Conservation (phyloP, 768 basidiomycete species). For the Multifurca ochricompacta region DNA sequence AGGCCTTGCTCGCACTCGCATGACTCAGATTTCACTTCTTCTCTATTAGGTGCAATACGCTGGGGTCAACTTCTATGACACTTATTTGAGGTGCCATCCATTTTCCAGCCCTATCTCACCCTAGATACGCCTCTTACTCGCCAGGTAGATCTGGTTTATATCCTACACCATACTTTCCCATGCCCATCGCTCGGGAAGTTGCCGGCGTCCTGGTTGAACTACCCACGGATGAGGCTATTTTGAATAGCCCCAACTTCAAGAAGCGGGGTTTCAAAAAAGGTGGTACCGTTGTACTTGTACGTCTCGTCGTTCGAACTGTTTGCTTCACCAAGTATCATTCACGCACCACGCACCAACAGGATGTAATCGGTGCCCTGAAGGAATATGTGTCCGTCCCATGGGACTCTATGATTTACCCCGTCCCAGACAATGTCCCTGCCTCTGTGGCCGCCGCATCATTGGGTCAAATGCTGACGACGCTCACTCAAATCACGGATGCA, state of each 20-base stretch:
- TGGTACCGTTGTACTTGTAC: slow-evolving; percentile 61
- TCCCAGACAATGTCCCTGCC: slow-evolving; percentile 55
- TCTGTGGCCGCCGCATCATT: slow-evolving; percentile 55
- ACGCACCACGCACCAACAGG: slow-evolving; percentile 33
- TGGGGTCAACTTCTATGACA: slow-evolving; percentile 84
- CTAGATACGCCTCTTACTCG: neutral
- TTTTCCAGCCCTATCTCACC: slow-evolving; percentile 19
- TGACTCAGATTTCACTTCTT: no score
- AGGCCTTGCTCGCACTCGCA: neutral
- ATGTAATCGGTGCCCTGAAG: slow-evolving; percentile 46
- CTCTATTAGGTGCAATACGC: slow-evolving; percentile 62
- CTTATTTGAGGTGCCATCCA: slow-evolving; percentile 60
- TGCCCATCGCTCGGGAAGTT: slow-evolving; percentile 70
- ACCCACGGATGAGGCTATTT: slow-evolving; percentile 54
- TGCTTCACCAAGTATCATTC: neutral
- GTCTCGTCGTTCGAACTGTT: slow-evolving; percentile 23
- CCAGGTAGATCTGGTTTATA: slow-evolving; percentile 54
- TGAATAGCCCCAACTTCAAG: slow-evolving; percentile 55
- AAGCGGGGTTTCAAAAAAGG: slow-evolving; percentile 58
- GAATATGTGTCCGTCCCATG: slow-evolving; percentile 65
- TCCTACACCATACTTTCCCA: slow-evolving; percentile 48
- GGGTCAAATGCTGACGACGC: slow-evolving; percentile 70
- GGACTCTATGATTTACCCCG: slow-evolving; percentile 43
- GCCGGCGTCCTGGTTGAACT: slow-evolving; percentile 67
- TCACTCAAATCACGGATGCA: slow-evolving; percentile 74